A percentile compares a stretch with the other conserved stretches of the same genome.
Conservation (phyloP, 306 rosid species). For the Casuarina cunninghamiana region DNA sequence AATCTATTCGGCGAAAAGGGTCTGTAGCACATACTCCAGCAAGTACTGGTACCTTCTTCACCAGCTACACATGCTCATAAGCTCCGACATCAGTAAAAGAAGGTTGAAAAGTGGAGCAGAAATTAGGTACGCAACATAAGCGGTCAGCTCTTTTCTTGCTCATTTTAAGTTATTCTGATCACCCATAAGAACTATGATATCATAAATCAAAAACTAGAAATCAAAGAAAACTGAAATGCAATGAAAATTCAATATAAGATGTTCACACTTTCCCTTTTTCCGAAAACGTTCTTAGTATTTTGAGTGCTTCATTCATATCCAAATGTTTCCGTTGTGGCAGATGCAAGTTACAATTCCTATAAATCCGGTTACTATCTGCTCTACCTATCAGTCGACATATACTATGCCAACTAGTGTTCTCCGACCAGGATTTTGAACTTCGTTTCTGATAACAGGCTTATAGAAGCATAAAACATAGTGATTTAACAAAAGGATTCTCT, state of each 20-base stretch:
- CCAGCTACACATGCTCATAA: constrained; percentile 55
- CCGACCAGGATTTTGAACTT: not conserved
- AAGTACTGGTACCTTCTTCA: constrained; percentile 81
- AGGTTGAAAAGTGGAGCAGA: not conserved
- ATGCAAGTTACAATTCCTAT: not conserved
- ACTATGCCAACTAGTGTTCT: not conserved
- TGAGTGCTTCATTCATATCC: not conserved
- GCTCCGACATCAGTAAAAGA: constrained; percentile 16
- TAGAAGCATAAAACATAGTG: not conserved
- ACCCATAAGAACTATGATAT: not conserved
- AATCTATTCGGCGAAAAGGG: constrained; percentile 88
- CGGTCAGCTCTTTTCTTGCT: not conserved
- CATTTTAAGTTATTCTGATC: not conserved
- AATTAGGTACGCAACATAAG: constrained; percentile 13
- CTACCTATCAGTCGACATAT: not conserved
- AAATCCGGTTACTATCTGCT: not conserved
- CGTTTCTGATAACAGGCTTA: not conserved
- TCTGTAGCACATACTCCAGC: constrained; percentile 92
- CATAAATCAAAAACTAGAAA: not conserved
- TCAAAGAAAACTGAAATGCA: not conserved
- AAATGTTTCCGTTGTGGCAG: not conserved
- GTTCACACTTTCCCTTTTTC: not conserved
- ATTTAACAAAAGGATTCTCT: not conserved
- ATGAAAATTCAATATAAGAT: not conserved
- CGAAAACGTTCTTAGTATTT: not conserved